Base-by-base conservation (phyloP, 2,329 filamentous ascomycete genomes). In the Rosellinia necatrix region DNA sequence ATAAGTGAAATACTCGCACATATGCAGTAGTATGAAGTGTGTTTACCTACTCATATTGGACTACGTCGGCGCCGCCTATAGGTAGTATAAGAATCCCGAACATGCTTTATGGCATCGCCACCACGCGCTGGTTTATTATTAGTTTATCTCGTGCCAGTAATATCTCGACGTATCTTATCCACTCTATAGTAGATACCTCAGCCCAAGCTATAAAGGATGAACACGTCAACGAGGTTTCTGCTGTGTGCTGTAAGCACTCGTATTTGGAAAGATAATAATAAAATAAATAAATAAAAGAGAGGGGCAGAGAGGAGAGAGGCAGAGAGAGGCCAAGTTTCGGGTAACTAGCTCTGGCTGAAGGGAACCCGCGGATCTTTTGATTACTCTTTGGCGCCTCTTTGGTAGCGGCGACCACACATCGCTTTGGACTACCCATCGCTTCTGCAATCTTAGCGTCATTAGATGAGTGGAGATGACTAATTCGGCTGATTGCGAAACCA, bases 201-300 rank as follows among this genome's bases (percentile, higher is more conserved):
- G 29, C 44, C 13, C 21, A 27, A 22, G 46, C 51, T 47, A 48
- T 54, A 34, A 43, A 35, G 8, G 51, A 46, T 27, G 55, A 43
- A 58, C 58, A 58, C 50, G 58, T 60, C 22, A 29, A 46, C 27
- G 41, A 44, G 9, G 38, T 21, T 5, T 41, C 24, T 41, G 21
- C 10, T 22, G 56, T 17, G n/a, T n/a, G n/a, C n/a, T n/a, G n/a
- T n/a, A n/a, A 24, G 29, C 29, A 29, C 43, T 52, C 53, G 53
- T 56, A 43, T 52, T 52, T 21, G 17, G 48, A 42, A 42, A 19
- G 38, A 13, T 9, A 27, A 15, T 25, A n/a, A 8, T 21, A 3
- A 21, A 13, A 13, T 37, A 19, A 6, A 17, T 13, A 22, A 17
- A 17, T 44, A 29, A n/a, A n/a, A n/a, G n/a, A n/a, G n/a, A n/a